Percentiles rank a stretch among this genome's conserved stretches.
Evolutionary conservation across 495 filamentous ascomycete species (phyloP).

Genomic region (Aspergillus panamensis): DNA sequence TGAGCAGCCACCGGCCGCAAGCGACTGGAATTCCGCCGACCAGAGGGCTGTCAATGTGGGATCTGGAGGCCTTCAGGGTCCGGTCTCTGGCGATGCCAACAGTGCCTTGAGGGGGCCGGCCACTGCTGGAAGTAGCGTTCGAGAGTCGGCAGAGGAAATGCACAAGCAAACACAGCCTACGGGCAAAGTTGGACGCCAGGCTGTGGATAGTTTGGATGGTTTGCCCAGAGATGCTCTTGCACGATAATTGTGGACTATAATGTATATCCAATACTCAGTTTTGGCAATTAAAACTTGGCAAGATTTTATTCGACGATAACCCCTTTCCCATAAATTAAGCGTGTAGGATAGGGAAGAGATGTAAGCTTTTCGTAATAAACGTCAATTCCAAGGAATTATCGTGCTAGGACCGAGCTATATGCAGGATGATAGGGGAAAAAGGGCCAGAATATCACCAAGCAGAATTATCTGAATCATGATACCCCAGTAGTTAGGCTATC

Average conservation of each 20-base stretch:
- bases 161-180: constrained; percentile 40
- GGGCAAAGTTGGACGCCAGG: constrained; percentile 51
- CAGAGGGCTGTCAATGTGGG: constrained; percentile 64
- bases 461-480: too few species aligned
- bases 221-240: constrained; percentile 51
- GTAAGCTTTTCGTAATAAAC: too few species aligned
- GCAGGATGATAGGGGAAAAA: too few species aligned
- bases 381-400: too few species aligned
- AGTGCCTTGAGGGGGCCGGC: constrained; percentile 61
- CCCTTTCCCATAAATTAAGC: too few species aligned
- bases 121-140: constrained; percentile 55
- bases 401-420: too few species aligned
- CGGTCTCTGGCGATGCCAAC: constrained; percentile 50
- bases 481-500: too few species aligned
- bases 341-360: too few species aligned
- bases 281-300: too few species aligned
- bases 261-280: too few species aligned
- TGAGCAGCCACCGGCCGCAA: constrained; percentile 65
- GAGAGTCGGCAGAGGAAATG: constrained; percentile 42
- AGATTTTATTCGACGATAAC: too few species aligned
- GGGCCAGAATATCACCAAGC: too few species aligned
- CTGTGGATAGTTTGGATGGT: constrained; percentile 47
- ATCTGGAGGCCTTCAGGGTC: constrained; percentile 43
- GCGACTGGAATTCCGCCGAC: constrained; percentile 75
- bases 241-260: constrained; percentile 16